Conservation (phyloP, 441 rosid genomes). For the Gossypium schwendimanii region DNA sequence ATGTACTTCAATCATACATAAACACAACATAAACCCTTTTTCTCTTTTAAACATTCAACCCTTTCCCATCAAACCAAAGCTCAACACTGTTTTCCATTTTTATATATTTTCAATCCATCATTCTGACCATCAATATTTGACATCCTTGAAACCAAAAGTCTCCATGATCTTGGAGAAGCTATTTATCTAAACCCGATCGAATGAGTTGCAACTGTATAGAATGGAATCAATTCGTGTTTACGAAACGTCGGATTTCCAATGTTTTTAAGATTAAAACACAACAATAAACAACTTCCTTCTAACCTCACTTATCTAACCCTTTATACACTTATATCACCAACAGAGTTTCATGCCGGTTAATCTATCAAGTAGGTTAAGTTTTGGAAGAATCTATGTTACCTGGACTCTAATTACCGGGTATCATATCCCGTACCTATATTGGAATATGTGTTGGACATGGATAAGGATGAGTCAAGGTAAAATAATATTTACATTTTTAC, state of each 20-base stretch:
- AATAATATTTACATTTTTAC: neutral
- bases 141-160: neutral
- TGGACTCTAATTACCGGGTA: neutral
- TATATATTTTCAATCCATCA: neutral
- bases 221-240: neutral
- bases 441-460: neutral
- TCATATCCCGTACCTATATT: neutral
- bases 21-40: no score
- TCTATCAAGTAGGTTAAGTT: neutral
- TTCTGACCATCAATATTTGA: neutral
- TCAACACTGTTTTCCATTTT: no score
- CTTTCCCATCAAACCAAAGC: no score
- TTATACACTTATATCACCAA: neutral
- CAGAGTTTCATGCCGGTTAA: neutral
- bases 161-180: neutral
- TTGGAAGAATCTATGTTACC: neutral
- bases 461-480: neutral
- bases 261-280: neutral
- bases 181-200: neutral
- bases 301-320: neutral
- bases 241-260: neutral
- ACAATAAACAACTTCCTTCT: neutral
- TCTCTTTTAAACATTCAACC: no score
- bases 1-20: no score
- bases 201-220: neutral